Percentiles rank a stretch among this genome's conserved stretches.
These are phyloP conservation scores for Mycena vitilis DNA, from an alignment of 768 basidiomycete species.

Conservation along the genomic window DNA sequence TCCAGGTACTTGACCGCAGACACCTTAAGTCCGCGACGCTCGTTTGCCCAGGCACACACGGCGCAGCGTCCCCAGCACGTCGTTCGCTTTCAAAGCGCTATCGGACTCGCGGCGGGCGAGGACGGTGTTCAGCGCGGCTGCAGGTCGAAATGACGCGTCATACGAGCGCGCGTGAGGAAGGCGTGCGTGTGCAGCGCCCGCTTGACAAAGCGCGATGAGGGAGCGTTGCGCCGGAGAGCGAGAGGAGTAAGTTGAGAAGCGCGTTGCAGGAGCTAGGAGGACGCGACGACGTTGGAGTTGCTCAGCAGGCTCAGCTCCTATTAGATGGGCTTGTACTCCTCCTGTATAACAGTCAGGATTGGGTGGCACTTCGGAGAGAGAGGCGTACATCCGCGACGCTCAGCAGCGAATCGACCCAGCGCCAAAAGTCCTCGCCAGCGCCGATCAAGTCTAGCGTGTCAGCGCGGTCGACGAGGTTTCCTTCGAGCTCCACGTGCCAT, in stretches of 20 bases:
- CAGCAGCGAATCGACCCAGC: conserved; percentile 75
- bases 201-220: conserved; percentile 74
- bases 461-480: conserved; percentile 74
- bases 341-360: conserved; percentile 49
- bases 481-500: conserved; percentile 83
- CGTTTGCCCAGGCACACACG: conserved; percentile 53
- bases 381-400: conserved; percentile 71
- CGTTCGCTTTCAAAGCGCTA: conserved; percentile 61
- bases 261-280: conserved; percentile 71
- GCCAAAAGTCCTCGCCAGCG: conserved; percentile 77
- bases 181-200: conserved; percentile 81
- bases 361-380: not conserved
- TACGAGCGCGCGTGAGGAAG: conserved; percentile 85
- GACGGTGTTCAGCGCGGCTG: conserved; percentile 75
- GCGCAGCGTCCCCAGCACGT: conserved; percentile 71
- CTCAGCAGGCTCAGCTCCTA: conserved; percentile 74
- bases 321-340: conserved; percentile 67
- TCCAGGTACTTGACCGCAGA: conserved; percentile 79
- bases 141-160: conserved; percentile 63
- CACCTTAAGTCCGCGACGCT: conserved; percentile 69
- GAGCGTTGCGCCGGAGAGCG: conserved; percentile 75
- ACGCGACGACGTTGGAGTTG: conserved; percentile 58
- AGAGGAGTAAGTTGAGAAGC: conserved; percentile 73
- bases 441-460: conserved; percentile 74
- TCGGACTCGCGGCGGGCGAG: conserved; percentile 63